phyloP scores from a whole-genome alignment of 257 asterid species.

The Cordia subcordata region DNA sequence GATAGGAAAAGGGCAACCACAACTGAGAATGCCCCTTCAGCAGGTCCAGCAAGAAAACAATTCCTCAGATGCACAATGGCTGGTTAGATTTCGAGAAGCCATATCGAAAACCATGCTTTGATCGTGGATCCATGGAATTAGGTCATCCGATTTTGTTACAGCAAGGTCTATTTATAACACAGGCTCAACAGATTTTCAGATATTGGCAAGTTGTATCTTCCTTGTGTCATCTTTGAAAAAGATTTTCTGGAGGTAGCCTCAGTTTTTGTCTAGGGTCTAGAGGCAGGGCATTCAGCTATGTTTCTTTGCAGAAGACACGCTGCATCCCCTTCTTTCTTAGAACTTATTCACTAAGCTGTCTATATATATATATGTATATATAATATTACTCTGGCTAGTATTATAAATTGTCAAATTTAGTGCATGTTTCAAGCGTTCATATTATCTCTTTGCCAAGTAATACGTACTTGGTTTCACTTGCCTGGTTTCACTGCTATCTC shows the following conservation, averaged over 20 bases:
- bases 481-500: too few species aligned
- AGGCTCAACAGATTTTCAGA: background rate
- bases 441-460: too few species aligned
- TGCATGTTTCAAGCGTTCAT: too few species aligned
- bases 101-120: constrained; percentile 71
- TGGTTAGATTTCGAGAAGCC: constrained; percentile 72
- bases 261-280: background rate
- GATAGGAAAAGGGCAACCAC: constrained; percentile 41
- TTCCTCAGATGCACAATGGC: constrained; percentile 85
- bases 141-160: background rate
- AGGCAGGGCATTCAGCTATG: background rate
- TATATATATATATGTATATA: too few species aligned
- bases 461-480: too few species aligned
- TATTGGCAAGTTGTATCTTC: background rate
- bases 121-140: background rate
- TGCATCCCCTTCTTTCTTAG: background rate
- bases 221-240: background rate
- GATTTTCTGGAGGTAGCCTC: background rate
- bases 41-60: constrained; percentile 33
- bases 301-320: background rate
- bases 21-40: constrained; percentile 20
- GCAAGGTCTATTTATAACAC: too few species aligned
- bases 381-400: too few species aligned
- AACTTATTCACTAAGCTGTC: too few species aligned
- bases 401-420: too few species aligned